Evolutionary conservation across 352 stramenopile species (phyloP).

Genomic region (Phytophthora colocasiae): DNA sequence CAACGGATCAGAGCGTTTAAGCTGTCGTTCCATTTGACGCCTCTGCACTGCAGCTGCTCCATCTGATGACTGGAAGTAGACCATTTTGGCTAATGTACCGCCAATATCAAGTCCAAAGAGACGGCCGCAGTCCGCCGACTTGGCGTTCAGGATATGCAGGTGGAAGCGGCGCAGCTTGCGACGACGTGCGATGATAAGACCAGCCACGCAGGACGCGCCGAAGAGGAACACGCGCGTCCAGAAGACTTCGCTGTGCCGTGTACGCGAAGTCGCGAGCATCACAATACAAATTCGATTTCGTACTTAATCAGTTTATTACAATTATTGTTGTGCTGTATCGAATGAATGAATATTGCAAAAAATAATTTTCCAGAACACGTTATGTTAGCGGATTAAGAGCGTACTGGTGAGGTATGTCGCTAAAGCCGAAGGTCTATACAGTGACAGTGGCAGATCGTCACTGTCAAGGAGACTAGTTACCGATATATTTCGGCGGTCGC

Average conservation of each 20-base stretch:
- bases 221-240: slow-evolving; percentile 81
- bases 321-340: too few relatives aligned
- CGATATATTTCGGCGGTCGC: too few relatives aligned
- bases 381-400: too few relatives aligned
- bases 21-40: slow-evolving; percentile 40
- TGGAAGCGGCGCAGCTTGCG: slow-evolving; percentile 78
- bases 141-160: slow-evolving; percentile 70
- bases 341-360: too few relatives aligned
- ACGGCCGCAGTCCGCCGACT: slow-evolving; percentile 69
- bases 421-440: too few relatives aligned
- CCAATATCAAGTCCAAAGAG: slow-evolving; percentile 94
- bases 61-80: slow-evolving; percentile 91
- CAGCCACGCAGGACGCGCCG: slow-evolving; percentile 69
- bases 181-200: slow-evolving; percentile 71
- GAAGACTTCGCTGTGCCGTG: slow-evolving; percentile 53
- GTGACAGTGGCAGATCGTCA: too few relatives aligned
- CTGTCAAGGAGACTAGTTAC: too few relatives aligned
- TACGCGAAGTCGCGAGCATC: too few relatives aligned
- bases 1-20: slow-evolving; percentile 23
- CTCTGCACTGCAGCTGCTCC: slow-evolving; percentile 36
- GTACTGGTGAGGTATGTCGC: too few relatives aligned
- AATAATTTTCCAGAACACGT: too few relatives aligned
- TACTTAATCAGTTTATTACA: too few relatives aligned
- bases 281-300: too few relatives aligned
- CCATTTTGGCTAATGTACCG: slow-evolving; percentile 93